Percentiles rank a stretch among this genome's conserved stretches.
Conservation (phyloP, 2,329 filamentous ascomycete species). For the Sarocladium kiliense region DNA sequence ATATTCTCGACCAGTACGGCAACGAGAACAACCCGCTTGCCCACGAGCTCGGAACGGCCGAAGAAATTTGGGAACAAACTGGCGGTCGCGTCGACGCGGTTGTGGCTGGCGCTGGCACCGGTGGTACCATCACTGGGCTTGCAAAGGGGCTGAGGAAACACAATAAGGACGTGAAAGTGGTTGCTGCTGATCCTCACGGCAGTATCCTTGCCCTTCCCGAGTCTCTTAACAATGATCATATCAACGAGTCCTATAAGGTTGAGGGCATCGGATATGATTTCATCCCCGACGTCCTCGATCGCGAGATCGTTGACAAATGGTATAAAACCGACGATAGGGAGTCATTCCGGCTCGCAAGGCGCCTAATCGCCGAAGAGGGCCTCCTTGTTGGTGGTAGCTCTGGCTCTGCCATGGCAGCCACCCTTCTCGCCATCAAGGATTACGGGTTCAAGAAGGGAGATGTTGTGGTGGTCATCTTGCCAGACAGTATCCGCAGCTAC, state of each 20-base stretch:
- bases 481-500: constrained; percentile 96
- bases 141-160: constrained; percentile 84
- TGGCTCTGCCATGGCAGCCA: constrained; percentile 83
- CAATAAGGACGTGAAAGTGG: constrained; percentile 76
- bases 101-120: constrained; percentile 89
- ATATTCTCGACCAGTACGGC: constrained; percentile 94
- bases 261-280: constrained; percentile 99
- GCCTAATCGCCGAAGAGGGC: constrained; percentile 90
- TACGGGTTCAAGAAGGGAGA: constrained; percentile 75
- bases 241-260: constrained; percentile 89
- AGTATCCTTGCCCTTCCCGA: constrained; percentile 85
- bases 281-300: constrained; percentile 87
- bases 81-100: constrained; percentile 75
- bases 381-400: constrained; percentile 90
- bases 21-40: constrained; percentile 89
- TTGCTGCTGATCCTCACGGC: constrained; percentile 88
- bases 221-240: constrained; percentile 69
- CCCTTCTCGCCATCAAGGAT: constrained; percentile 72
- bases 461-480: constrained; percentile 83
- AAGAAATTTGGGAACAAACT: constrained; percentile 95
- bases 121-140: constrained; percentile 89
- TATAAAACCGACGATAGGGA: constrained; percentile 96
- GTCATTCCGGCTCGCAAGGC: constrained; percentile 83
- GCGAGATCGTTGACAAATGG: constrained; percentile 79
- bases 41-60: constrained; percentile 88